phyloP scores from a whole-genome alignment of 2,329 filamentous ascomycete genomes.

The Fusarium miscanthi region DNA sequence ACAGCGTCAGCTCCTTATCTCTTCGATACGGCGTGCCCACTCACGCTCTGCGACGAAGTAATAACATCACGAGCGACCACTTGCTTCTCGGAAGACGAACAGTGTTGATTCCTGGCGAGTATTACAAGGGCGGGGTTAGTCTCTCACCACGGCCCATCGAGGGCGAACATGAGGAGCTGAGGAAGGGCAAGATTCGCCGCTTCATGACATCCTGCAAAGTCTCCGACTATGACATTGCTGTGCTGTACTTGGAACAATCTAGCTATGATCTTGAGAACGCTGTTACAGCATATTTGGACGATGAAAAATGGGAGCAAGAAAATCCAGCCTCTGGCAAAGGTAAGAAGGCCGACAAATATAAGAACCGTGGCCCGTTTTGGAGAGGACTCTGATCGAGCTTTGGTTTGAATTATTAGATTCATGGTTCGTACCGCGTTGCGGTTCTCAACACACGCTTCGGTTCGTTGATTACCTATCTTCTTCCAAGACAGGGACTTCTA shows the following conservation, averaged over 20 bases:
- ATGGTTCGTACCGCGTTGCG: conserved; percentile 45
- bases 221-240: conserved; percentile 78
- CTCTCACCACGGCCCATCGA: conserved; percentile 78
- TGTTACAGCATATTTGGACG: conserved; percentile 72
- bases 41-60: conserved; percentile 70
- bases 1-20: conserved; percentile 75
- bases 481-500: conserved; percentile 42
- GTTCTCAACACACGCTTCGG: conserved; percentile 37
- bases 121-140: conserved; percentile 74
- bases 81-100: conserved; percentile 76
- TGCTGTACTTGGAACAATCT: conserved; percentile 78
- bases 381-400: conserved; percentile 43
- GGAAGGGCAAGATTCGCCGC: conserved; percentile 76
- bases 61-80: conserved; percentile 78
- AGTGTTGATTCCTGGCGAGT: conserved; percentile 76
- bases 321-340: conserved; percentile 60
- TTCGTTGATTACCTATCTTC: conserved; percentile 43
- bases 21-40: conserved; percentile 77
- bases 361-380: conserved; percentile 49
- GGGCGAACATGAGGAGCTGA: conserved; percentile 77
- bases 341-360: conserved; percentile 45
- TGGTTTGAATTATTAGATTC: conserved; percentile 44
- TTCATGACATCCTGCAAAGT: conserved; percentile 87
- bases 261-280: conserved; percentile 74
- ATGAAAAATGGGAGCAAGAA: conserved; percentile 79